Evolutionary conservation across 2,329 filamentous ascomycete genomes (phyloP), one percentile per base, ranked within the genome.

Genomic region (Myriosclerotinia duriaeana): DNA sequence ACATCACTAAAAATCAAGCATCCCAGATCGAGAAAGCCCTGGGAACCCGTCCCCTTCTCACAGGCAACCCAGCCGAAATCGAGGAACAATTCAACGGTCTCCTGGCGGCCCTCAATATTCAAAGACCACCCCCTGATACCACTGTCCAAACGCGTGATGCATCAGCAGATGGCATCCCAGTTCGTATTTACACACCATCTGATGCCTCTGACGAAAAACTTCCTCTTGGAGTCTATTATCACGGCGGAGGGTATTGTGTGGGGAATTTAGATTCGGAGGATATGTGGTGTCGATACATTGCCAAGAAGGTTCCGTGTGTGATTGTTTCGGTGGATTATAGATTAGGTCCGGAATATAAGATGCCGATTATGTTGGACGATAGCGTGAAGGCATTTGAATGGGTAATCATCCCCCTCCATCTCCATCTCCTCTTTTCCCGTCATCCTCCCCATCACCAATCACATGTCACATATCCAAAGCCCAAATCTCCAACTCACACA

Each of bases 201-300:
- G 48, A 50, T 15, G 22, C 65, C 3, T n/a, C 58, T 5, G 26
- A 7, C 1, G 8, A 34, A 5, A 48, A 11, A 2, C 46, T 66
- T 20, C 84, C 84, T 2, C 79, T 82, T 9, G 80, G 83, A 73
- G 70, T 87, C 4, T 87, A 85, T 72, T 84, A 81, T 71, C 85
- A 87, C 70, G 85, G 84, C 5, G 84, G 84, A 0, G 85, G 84
- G 4, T 87, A 84, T 83, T 84, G 86, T 3, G 71, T 86, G 40
- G 84, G 91, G 74, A 53, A 84, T 84, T 74, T 93, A 87, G 70
- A 92, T 77, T 66, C 83, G 0, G 85, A 87, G 75, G 86, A 87
- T 69, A 79, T 80, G 5, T 81, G 86, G 3, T 83, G 82, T 61
- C 81, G 83, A n/a, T 81, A 85, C 70, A 73, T 87, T 14, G 85